Evolutionary conservation across 805 yeast species (phyloP), one percentile per base, ranked within the genome.

Genomic region (Teunomyces atbi): DNA sequence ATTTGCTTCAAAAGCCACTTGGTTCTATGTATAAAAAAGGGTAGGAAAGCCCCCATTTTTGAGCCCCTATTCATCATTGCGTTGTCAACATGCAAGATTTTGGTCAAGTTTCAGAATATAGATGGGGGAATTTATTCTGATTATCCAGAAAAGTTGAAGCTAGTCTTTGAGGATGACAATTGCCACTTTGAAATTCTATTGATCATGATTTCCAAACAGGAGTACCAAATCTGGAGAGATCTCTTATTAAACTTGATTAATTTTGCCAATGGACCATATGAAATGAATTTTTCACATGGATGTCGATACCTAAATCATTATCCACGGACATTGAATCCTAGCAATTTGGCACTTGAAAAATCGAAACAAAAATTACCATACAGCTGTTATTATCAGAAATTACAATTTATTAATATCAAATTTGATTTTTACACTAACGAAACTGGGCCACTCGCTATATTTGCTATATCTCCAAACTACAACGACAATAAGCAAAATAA

Each of bases 1-100:
- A 46, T 79, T 36, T 53, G 79, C 16, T 81, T 77, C 63, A 78
- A 81, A 48, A 69, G 81, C 4, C 82, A 79, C 56, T 55, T 81
- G 21, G 51, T 82, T 1, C 47, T 78, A 29, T 48, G 64, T 19
- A 48, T 63, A 13, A 41, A 55, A 19, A 62, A 60, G 48, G 42
- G 45, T 11, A 45, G 52, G 8, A 62, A 61, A 46, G 40, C 46
- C 10, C 44, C 52, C 6, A 64, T 54, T 21, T 55, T 59, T 28
- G 71, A 63, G 4, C 66, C 78, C 5, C 64, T 61, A 12, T 77
- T 80, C 50, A 68, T 81, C 11, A 65, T 82, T 6, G 83, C 86
- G 0, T 58, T 80, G 27, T 52, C 73, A 5, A 63, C 60, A 30
- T 56, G 69, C 45, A 52, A 53, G 35, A 11, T 73, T 7, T 34